Evolutionary conservation across 768 basidiomycete species (phyloP).

Genomic region (Hypsizygus marmoreus): DNA sequence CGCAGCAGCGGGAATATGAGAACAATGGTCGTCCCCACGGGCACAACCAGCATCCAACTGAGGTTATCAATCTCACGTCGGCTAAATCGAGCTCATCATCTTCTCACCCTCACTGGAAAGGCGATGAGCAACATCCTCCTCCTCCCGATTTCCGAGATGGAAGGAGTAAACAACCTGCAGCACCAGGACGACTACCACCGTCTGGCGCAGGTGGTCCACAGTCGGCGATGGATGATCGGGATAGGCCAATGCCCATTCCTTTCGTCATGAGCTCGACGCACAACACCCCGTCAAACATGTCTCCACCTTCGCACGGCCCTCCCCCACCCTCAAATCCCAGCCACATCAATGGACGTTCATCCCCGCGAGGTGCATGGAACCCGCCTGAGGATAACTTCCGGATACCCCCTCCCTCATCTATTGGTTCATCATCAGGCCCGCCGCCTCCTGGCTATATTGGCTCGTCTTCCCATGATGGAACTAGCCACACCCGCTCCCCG

Average conservation of each 20-base stretch:
- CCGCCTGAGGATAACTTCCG: conserved; percentile 32
- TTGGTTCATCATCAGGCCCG: conserved; percentile 24
- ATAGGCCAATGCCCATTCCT: conserved; percentile 54
- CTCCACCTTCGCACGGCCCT: conserved; percentile 20
- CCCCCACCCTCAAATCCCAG: conserved; percentile 12
- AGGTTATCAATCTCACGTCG: conserved; percentile 52
- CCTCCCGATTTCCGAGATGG: conserved; percentile 30
- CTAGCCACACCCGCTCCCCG: conserved; percentile 37
- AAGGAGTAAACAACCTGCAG: conserved; percentile 28
- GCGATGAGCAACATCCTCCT: conserved; percentile 31
- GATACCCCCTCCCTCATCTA: conserved; percentile 27
- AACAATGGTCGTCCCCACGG: conserved; percentile 35
- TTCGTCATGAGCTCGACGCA: conserved; percentile 55
- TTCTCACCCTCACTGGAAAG: conserved; percentile 41
- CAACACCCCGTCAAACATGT: conserved; percentile 27
- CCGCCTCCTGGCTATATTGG: conserved; percentile 26
- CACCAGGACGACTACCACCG: conserved; percentile 19
- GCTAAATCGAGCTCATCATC: conserved; percentile 30
- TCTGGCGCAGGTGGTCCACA: conserved; percentile 19
- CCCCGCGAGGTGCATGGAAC: conserved; percentile 37
- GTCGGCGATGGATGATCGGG: conserved; percentile 47
- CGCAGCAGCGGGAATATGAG: conserved; percentile 31
- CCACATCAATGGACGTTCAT: conserved; percentile 28
- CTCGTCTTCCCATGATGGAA: conserved; percentile 16
- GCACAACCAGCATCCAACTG: conserved; percentile 45